Conservation (phyloP, 1,284 basidiomycete species). For the Apiotrichum porosum region DNA sequence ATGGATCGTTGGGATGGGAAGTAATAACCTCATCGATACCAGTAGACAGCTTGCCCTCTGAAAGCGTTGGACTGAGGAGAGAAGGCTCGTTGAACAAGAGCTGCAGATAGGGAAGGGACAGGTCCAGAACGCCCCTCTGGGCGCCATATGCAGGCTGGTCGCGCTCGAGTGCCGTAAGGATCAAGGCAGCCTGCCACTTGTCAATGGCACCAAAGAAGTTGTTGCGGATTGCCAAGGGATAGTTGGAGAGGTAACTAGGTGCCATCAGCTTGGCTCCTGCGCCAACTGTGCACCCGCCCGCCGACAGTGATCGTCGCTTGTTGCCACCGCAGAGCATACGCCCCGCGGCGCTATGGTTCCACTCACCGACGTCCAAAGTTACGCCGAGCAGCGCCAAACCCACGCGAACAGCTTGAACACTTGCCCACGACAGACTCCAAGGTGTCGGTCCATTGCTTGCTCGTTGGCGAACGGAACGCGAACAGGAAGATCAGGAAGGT, state of each 20-base stretch:
- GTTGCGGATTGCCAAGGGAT: slow-evolving; percentile 47
- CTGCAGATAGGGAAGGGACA: slow-evolving; percentile 57
- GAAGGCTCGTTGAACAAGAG: slow-evolving; percentile 63
- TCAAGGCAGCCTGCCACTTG: slow-evolving; percentile 56
- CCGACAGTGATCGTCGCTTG: no score
- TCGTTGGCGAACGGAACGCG: slow-evolving; percentile 59
- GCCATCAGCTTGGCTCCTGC: not conserved
- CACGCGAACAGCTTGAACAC: slow-evolving; percentile 65
- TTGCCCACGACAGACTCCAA: slow-evolving; percentile 57
- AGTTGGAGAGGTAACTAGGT: slow-evolving; percentile 40
- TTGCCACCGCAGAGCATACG: no score
- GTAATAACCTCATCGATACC: not conserved
- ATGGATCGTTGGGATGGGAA: not conserved
- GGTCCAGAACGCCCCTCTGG: slow-evolving; percentile 22
- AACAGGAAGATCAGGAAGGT: slow-evolving; percentile 73
- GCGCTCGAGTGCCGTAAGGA: slow-evolving; percentile 19
- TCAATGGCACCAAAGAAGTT: slow-evolving; percentile 65
- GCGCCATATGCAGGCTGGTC: slow-evolving; percentile 12
- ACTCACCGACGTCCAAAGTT: slow-evolving; percentile 65
- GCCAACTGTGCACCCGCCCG: no score
- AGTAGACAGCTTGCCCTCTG: slow-evolving; percentile 32
- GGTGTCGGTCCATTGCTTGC: slow-evolving; percentile 56
- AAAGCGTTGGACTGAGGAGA: slow-evolving; percentile 50
- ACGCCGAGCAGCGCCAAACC: slow-evolving; percentile 60
- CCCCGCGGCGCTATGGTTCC: no score